phyloP scores from a whole-genome alignment of 495 filamentous ascomycete genomes.

The Penicillium bialowiezense region DNA sequence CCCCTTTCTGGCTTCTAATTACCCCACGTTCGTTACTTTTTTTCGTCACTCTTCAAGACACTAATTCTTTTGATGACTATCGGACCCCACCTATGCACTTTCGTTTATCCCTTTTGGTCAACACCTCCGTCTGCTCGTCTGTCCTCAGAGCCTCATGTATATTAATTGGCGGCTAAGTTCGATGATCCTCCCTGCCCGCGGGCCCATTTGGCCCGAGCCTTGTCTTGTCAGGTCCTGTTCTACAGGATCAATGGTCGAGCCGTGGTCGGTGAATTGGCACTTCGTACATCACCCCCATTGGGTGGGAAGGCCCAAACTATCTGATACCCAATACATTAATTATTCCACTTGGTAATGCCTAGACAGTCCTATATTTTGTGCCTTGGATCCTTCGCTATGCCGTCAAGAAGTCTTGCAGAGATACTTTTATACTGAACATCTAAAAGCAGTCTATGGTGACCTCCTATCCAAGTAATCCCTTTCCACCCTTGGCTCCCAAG shows the following conservation, averaged over 20 bases:
- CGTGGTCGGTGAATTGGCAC: not conserved
- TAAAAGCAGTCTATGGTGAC: not conserved
- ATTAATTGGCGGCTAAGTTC: not conserved
- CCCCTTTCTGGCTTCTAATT: not conserved
- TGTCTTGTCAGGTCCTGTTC: not conserved
- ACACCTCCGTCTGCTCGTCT: not conserved
- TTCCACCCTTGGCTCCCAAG: conserved; percentile 38
- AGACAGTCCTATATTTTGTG: too few species aligned
- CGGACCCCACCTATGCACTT: not conserved
- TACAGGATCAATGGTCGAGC: not conserved
- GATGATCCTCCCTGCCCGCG: not conserved
- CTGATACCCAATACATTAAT: conserved; percentile 3
- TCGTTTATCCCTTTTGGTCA: conserved; percentile 1
- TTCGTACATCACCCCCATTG: not conserved
- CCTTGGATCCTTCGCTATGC: too few species aligned
- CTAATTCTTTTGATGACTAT: conserved; percentile 3
- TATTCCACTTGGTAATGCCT: not conserved
- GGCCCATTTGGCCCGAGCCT: not conserved
- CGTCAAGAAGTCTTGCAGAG: not conserved
- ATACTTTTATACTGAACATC: not conserved
- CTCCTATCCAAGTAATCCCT: conserved; percentile 14
- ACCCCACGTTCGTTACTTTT: not conserved
- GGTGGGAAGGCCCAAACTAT: not conserved
- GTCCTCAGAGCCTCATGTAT: not conserved
- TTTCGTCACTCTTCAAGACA: not conserved